Evolutionary conservation across 768 basidiomycete species (phyloP).

Genomic region (Rhizopogon rudus): DNA sequence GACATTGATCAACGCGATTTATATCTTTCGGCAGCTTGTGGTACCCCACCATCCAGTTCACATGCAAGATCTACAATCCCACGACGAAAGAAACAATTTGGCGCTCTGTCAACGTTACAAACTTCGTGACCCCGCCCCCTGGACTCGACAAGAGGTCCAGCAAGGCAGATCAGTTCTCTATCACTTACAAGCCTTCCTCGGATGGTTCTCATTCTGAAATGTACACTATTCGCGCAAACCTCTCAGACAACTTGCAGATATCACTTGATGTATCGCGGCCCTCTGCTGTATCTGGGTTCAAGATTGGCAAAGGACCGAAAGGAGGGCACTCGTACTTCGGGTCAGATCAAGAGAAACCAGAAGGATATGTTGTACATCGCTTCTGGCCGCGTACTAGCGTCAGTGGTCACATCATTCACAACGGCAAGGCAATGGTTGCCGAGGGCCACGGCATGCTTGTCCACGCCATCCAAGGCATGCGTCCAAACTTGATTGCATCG

Average conservation of each 20-base stretch:
- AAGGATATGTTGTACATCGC: constrained; percentile 84
- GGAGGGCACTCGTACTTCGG: constrained; percentile 93
- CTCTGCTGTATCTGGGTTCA: constrained; percentile 76
- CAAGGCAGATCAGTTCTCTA: constrained; percentile 81
- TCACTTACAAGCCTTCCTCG: constrained; percentile 56
- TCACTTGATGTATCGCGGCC: constrained; percentile 71
- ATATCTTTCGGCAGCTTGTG: constrained; percentile 56
- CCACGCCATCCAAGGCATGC: constrained; percentile 98
- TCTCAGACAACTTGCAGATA: constrained; percentile 76
- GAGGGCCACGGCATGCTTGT: constrained; percentile 81
- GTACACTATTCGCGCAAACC: constrained; percentile 76
- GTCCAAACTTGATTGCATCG: constrained; percentile 88
- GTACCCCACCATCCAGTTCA: constrained; percentile 94
- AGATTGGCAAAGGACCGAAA: constrained; percentile 81
- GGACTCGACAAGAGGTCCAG: constrained; percentile 80
- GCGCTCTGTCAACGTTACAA: constrained; percentile 83
- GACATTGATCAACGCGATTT: background rate
- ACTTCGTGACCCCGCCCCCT: constrained; percentile 73
- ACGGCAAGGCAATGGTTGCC: constrained; percentile 53
- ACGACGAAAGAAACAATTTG: constrained; percentile 68
- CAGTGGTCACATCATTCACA: constrained; percentile 62
- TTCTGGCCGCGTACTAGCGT: constrained; percentile 78
- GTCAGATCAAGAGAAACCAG: constrained; percentile 56
- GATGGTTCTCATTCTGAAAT: constrained; percentile 63
- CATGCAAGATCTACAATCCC: constrained; percentile 83